phyloP scores from a whole-genome alignment of 208 protist genomes.

The Naegleria gruberi region DNA sequence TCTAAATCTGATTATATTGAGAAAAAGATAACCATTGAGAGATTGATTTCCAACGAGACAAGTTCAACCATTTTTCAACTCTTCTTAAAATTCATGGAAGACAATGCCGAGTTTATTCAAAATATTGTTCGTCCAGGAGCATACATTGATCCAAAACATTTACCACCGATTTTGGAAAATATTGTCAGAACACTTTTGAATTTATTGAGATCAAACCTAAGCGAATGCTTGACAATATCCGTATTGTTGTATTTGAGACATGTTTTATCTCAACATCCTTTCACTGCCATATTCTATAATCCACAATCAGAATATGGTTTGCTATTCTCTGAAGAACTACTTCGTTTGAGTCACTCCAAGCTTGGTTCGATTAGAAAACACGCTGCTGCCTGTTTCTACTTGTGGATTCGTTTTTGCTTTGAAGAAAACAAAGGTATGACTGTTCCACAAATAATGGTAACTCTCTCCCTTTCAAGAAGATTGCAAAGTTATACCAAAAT shows the following conservation, averaged over 20 bases:
- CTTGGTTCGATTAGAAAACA: neutral
- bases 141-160: neutral
- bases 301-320: neutral
- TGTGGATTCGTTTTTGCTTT: neutral
- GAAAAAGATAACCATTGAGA: neutral
- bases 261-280: neutral
- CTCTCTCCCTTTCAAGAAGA: neutral
- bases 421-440: neutral
- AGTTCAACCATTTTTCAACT: neutral
- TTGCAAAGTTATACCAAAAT: neutral
- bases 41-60: neutral
- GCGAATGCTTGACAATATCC: neutral
- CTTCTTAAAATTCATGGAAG: neutral
- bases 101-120: neutral
- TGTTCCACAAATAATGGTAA: neutral
- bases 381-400: neutral
- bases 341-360: neutral
- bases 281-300: neutral
- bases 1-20: neutral
- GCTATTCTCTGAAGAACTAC: neutral
- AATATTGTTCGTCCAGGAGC: neutral
- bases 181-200: constrained; percentile 1
- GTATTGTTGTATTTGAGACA: neutral
- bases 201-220: neutral
- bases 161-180: neutral